phyloP scores from a whole-genome alignment of 768 basidiomycete species.

The Termitomyces sp. region DNA sequence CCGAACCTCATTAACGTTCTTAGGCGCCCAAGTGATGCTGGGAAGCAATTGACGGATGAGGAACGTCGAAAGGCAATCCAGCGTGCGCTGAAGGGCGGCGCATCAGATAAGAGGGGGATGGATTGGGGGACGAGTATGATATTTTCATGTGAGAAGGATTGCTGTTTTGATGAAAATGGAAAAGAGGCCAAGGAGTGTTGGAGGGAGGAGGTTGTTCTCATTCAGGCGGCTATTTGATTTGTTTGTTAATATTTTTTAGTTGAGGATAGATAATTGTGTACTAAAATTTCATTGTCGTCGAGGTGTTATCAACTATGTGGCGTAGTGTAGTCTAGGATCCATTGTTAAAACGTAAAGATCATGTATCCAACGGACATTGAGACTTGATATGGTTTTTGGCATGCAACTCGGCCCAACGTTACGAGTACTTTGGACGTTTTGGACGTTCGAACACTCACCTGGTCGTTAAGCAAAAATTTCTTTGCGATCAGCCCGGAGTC shows the following conservation, averaged over 20 bases:
- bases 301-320: not conserved
- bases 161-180: constrained; percentile 43
- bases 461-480: not conserved
- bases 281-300: not conserved
- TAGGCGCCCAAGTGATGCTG: constrained; percentile 24
- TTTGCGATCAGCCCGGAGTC: not conserved
- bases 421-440: too few relatives aligned
- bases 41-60: constrained; percentile 48
- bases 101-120: constrained; percentile 55
- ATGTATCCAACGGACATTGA: not conserved
- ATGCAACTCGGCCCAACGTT: not conserved
- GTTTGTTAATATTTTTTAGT: not conserved
- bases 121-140: constrained; percentile 93
- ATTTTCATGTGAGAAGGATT: constrained; percentile 83
- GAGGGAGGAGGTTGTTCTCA: constrained; percentile 70
- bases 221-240: constrained; percentile 67
- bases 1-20: constrained; percentile 87
- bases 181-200: constrained; percentile 45
- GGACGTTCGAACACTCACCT: not conserved
- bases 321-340: not conserved
- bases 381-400: not conserved
- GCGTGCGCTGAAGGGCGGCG: constrained; percentile 41
- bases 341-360: not conserved
- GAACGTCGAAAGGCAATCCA: constrained; percentile 63
- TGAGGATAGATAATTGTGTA: not conserved